Percentiles rank a stretch among this genome's conserved stretches.
phyloP scores from a whole-genome alignment of 2,329 filamentous ascomycete species.

The Colletotrichum euphorbiae region DNA sequence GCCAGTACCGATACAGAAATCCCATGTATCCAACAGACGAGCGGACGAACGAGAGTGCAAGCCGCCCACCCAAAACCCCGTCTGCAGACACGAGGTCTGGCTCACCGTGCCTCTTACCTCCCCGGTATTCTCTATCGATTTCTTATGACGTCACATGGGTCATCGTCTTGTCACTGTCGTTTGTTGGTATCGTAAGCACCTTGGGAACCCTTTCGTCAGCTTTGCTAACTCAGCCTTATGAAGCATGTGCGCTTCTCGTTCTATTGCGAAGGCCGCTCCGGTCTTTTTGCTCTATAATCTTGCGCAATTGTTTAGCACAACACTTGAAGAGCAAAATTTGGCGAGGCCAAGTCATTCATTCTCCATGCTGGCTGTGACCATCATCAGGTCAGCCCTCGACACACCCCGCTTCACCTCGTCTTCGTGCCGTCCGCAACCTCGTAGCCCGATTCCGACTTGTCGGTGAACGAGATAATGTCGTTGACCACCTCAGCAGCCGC shows the following conservation, averaged over 20 bases:
- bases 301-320: background rate
- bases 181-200: slow-evolving; percentile 32
- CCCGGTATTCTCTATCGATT: slow-evolving; percentile 19
- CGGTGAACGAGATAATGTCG: slow-evolving; percentile 4
- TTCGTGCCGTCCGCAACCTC: background rate
- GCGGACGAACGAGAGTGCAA: slow-evolving; percentile 22
- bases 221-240: slow-evolving; percentile 28
- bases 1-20: slow-evolving; percentile 26
- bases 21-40: slow-evolving; percentile 6
- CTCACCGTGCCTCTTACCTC: background rate
- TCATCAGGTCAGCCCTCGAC: background rate
- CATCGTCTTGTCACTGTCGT: slow-evolving; percentile 14
- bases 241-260: slow-evolving; percentile 11
- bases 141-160: slow-evolving; percentile 31
- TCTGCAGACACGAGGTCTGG: slow-evolving; percentile 31
- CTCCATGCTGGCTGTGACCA: background rate
- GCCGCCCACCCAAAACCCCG: slow-evolving; percentile 8
- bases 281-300: background rate
- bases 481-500: slow-evolving; percentile 8
- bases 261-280: background rate
- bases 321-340: background rate
- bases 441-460: slow-evolving; percentile 10
- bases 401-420: background rate
- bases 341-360: background rate
- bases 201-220: slow-evolving; percentile 1